These are phyloP conservation scores for Hemileccinum impolitum DNA, from an alignment of 768 basidiomycete genomes.

Conservation along the genomic window DNA sequence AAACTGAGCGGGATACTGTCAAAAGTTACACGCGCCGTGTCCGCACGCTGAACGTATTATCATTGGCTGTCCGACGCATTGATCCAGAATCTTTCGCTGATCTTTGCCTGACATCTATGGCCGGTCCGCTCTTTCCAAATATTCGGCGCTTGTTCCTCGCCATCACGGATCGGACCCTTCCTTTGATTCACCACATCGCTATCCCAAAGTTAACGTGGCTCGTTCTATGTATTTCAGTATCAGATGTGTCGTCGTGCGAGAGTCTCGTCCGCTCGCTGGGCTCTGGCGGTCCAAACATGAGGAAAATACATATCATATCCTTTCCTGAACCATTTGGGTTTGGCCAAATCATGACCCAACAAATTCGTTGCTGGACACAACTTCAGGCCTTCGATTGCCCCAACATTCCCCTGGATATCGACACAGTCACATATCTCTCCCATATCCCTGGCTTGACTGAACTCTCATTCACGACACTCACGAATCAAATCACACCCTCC, in stretches of 20 bases:
- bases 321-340: not conserved
- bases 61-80: not conserved
- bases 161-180: not conserved
- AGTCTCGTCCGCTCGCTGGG: not conserved
- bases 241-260: not conserved
- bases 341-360: not conserved
- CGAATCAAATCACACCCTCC: no score
- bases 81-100: not conserved
- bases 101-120: not conserved
- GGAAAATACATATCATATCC: no score
- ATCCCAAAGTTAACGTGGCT: not conserved
- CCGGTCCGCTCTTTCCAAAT: not conserved
- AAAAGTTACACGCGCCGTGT: not conserved
- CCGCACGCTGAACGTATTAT: not conserved
- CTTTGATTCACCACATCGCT: not conserved
- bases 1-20: not conserved
- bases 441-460: no score
- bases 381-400: not conserved
- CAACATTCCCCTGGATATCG: not conserved
- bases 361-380: conserved; percentile 1
- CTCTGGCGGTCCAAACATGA: not conserved
- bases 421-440: not conserved
- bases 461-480: no score
- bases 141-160: not conserved
- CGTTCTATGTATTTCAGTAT: not conserved